phyloP scores from a whole-genome alignment of 345 rosid genomes.

The Geranium rotundifolium region DNA sequence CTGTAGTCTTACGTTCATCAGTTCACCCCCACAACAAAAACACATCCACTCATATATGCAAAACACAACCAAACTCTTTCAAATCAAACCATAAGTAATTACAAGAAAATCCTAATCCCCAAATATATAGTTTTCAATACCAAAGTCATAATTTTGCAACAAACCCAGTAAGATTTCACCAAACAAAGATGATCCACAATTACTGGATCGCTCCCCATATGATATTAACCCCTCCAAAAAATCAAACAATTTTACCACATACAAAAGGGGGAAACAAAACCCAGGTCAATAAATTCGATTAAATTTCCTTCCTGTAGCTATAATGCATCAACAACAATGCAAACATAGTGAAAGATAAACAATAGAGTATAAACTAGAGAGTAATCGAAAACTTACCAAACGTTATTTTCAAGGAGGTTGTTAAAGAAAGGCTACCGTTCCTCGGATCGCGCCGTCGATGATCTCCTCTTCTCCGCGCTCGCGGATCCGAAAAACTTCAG shows the following conservation, averaged over 20 bases:
- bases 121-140: not conserved
- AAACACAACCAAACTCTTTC: not conserved
- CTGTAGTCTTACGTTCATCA: not conserved
- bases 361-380: not conserved
- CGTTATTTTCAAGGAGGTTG: too few relatives aligned
- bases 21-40: not conserved
- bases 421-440: too few relatives aligned
- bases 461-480: too few relatives aligned
- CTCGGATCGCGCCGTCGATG: too few relatives aligned
- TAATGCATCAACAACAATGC: not conserved
- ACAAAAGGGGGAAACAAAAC: not conserved
- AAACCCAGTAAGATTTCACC: not conserved
- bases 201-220: not conserved
- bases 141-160: not conserved
- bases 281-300: too few relatives aligned
- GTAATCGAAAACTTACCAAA: constrained; percentile 24
- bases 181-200: not conserved
- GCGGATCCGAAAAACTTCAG: too few relatives aligned
- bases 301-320: not conserved
- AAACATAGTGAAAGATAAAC: not conserved
- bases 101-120: not conserved
- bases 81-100: not conserved
- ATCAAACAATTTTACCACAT: not conserved
- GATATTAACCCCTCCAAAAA: not conserved
- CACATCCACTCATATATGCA: not conserved